Conservation (phyloP, 2,329 filamentous ascomycete species). For the Pseudogymnoascus sp. region DNA sequence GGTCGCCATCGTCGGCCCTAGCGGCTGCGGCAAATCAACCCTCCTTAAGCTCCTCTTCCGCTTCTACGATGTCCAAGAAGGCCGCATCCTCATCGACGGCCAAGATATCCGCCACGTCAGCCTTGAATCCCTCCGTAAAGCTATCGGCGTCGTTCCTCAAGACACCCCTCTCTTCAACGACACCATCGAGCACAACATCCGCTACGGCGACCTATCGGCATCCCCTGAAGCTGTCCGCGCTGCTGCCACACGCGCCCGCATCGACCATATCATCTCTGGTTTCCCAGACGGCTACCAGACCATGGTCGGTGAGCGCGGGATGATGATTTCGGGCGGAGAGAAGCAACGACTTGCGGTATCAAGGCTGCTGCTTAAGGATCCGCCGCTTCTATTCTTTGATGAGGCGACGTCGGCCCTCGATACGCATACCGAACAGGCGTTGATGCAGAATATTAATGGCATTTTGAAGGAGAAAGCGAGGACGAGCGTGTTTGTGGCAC, state of each 20-base stretch:
- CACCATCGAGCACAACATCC: slow-evolving; percentile 91
- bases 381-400: slow-evolving; percentile 86
- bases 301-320: slow-evolving; percentile 83
- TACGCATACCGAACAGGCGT: slow-evolving; percentile 84
- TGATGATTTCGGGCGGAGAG: slow-evolving; percentile 95
- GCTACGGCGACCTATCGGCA: slow-evolving; percentile 78
- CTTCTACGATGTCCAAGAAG: slow-evolving; percentile 81
- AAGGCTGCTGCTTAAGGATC: slow-evolving; percentile 77
- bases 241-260: slow-evolving; percentile 73
- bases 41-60: slow-evolving; percentile 86
- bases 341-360: slow-evolving; percentile 86
- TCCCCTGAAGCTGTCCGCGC: slow-evolving; percentile 63
- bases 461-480: slow-evolving; percentile 81
- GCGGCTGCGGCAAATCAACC: slow-evolving; percentile 93
- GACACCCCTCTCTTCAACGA: slow-evolving; percentile 97
- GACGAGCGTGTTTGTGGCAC: slow-evolving; percentile 92
- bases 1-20: slow-evolving; percentile 89
- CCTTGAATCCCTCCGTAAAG: slow-evolving; percentile 71
- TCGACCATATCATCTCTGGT: slow-evolving; percentile 72
- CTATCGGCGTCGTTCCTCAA: slow-evolving; percentile 93
- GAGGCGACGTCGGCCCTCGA: slow-evolving; percentile 90
- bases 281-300: slow-evolving; percentile 86
- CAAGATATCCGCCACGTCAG: slow-evolving; percentile 82
- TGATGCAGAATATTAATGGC: slow-evolving; percentile 87
- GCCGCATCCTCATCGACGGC: slow-evolving; percentile 82